Evolutionary conservation across 179 eudicot genomes (phyloP), one percentile per base, ranked within the genome.

Genomic region (Carnegiea gigantea): DNA sequence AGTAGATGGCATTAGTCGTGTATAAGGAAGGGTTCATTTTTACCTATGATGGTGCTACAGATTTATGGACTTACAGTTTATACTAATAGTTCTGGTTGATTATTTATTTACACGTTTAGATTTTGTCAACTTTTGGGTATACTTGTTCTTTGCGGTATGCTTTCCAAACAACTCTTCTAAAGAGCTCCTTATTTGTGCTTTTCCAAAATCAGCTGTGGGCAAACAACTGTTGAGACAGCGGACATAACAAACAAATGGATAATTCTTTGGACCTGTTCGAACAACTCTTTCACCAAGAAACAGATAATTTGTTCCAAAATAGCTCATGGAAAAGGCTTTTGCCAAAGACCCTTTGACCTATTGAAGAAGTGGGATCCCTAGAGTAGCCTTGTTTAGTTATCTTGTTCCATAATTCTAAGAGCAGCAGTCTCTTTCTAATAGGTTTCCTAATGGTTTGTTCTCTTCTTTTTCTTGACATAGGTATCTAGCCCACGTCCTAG

Each of bases 381-480:
- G n/a, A 62, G 26, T 62, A 57, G n/a, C 49, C 80, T 78, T 84
- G 26, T 48, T 38, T 77, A 21, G 76, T 76, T 54, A 14, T 83
- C 30, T 54, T 62, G 65, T 76, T 72, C 68, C 46, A 44, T 80
- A 48, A 79, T 70, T 48, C 23, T 33, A 40, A 77, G 48, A 4
- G 65, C 70, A 70, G 60, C 70, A 60, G 76, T 82, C 80, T 70
- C 36, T 67, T 84, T 68, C 83, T 78, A 53, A 82, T 82, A 89
- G 90, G 87, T 84, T 83, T 77, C 88, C 92, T 93, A 76, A 86
- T 88, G 74, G 78, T 17, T 77, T 84, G 77, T 90, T 81, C 75
- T 88, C 87, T 88, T 86, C 81, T 83, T 80, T 40, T 57, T 89
- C 91, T 86, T 93, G 90, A 81, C 86, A 85, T 93, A 93, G 97